A percentile compares a stretch with the other conserved stretches of the same genome.
Evolutionary conservation across 176 grass and related monocot species (phyloP).

Genomic region (Poa pratensis): DNA sequence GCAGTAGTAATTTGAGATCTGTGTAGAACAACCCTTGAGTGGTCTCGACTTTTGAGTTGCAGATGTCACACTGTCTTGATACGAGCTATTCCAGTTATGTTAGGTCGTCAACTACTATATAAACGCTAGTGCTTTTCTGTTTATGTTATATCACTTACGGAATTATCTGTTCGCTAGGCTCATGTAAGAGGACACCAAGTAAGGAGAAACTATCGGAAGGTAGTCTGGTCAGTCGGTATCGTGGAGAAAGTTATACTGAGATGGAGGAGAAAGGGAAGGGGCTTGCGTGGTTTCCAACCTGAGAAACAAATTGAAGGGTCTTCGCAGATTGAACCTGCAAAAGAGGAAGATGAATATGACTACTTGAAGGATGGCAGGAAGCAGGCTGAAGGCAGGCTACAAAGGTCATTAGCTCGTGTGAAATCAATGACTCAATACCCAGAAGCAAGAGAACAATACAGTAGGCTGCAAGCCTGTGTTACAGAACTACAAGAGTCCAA

Average conservation of each 20-base stretch:
- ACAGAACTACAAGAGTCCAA: conserved; percentile 66
- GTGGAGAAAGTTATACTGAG: conserved; percentile 90
- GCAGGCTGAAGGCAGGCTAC: conserved; percentile 81
- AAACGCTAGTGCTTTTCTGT: background rate
- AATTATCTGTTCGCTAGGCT: conserved; percentile 58
- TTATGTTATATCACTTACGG: background rate
- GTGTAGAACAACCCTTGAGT: background rate
- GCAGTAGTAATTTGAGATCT: background rate
- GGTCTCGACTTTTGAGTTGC: conserved; percentile 28
- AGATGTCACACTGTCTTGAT: conserved; percentile 1
- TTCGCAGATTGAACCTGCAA: conserved; percentile 55
- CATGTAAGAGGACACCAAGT: conserved; percentile 95
- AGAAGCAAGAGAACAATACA: conserved; percentile 96
- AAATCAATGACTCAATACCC: conserved; percentile 98
- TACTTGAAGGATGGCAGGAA: conserved; percentile 92
- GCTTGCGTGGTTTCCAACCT: conserved; percentile 65
- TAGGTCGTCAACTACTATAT: background rate
- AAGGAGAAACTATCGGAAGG: conserved; percentile 78
- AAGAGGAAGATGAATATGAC: conserved; percentile 75
- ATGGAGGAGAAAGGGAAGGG: conserved; percentile 90
- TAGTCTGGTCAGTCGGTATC: conserved; percentile 93
- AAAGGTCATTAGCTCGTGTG: conserved; percentile 87
- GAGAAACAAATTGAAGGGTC: conserved; percentile 69
- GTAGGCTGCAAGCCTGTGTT: conserved; percentile 64
- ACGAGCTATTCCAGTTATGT: background rate